A percentile compares a stretch with the other conserved stretches of the same genome.
Conservation (phyloP, 2,329 filamentous ascomycete genomes). For the Blastomyces gilchristii region DNA sequence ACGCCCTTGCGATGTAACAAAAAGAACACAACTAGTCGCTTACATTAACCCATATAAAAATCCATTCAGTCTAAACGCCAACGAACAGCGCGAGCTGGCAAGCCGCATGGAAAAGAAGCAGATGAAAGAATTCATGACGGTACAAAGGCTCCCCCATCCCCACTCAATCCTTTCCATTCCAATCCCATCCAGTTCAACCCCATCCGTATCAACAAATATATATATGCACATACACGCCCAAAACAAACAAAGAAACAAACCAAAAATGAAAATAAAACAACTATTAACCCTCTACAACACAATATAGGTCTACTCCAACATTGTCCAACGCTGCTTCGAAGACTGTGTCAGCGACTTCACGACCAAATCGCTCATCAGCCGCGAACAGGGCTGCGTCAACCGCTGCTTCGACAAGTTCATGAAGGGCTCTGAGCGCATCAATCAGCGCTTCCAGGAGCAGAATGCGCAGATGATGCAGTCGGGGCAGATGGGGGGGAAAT, state of each 20-base stretch:
- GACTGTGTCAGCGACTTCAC: conserved; percentile 98
- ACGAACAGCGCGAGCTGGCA: conserved; percentile 88
- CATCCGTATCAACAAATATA: too few relatives aligned
- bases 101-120: conserved; percentile 94
- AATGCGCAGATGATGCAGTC: conserved; percentile 57
- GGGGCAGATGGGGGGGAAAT: conserved; percentile 42
- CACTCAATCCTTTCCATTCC: conserved; percentile 5
- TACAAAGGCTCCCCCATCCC: conserved; percentile 44
- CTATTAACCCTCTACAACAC: neutral
- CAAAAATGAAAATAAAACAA: conserved; percentile 12
- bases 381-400: conserved; percentile 85
- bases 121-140: conserved; percentile 97
- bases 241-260: neutral
- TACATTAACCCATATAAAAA: neutral
- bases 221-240: conserved; percentile 6
- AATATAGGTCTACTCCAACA: conserved; percentile 53
- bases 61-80: conserved; percentile 52
- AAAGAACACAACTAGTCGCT: neutral
- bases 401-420: conserved; percentile 95
- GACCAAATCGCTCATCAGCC: conserved; percentile 79
- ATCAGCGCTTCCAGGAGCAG: conserved; percentile 77
- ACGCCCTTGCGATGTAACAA: neutral
- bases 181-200: neutral
- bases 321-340: conserved; percentile 67
- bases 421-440: conserved; percentile 79